Evolutionary conservation across 495 filamentous ascomycete genomes (phyloP).

Genomic region (Lepraria neglecta): DNA sequence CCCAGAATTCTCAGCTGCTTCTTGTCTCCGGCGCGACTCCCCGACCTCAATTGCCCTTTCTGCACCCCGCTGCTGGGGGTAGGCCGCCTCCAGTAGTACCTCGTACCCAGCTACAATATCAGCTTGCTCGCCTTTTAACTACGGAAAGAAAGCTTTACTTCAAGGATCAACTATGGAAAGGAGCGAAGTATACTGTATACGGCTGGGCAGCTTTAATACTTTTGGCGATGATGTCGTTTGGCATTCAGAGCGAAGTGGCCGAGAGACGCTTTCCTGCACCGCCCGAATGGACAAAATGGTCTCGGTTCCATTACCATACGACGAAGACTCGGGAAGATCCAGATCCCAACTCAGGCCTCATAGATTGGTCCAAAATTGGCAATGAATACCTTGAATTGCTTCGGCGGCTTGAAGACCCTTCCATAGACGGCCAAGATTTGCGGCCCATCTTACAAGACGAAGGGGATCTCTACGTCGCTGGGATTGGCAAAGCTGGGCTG

Average conservation of each 20-base stretch:
- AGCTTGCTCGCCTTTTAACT: conserved; percentile 64
- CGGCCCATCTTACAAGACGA: conserved; percentile 44
- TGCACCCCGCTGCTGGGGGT: conserved; percentile 46
- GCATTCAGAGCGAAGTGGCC: conserved; percentile 59
- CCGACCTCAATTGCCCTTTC: conserved; percentile 78
- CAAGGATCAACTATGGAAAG: conserved; percentile 54
- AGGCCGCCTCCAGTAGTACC: conserved; percentile 36
- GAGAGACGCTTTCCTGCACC: conserved; percentile 71
- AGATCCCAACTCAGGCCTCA: conserved; percentile 43
- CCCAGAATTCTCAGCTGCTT: conserved; percentile 37
- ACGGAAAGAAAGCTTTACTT: conserved; percentile 66
- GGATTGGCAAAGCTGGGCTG: conserved; percentile 51
- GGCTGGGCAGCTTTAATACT: conserved; percentile 51
- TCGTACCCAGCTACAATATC: conserved; percentile 42
- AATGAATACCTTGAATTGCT: conserved; percentile 50
- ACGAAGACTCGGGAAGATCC: conserved; percentile 52
- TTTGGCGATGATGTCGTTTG: conserved; percentile 48
- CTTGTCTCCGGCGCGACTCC: conserved; percentile 42
- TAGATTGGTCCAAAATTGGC: conserved; percentile 60
- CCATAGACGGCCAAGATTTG: conserved; percentile 61
- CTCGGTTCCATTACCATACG: conserved; percentile 52
- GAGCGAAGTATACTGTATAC: conserved; percentile 51
- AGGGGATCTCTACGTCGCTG: conserved; percentile 49
- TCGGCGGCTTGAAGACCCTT: conserved; percentile 55
- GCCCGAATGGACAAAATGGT: conserved; percentile 62